Evolutionary conservation across 345 rosid species (phyloP).

Genomic region (Eutrema yunnanense): DNA sequence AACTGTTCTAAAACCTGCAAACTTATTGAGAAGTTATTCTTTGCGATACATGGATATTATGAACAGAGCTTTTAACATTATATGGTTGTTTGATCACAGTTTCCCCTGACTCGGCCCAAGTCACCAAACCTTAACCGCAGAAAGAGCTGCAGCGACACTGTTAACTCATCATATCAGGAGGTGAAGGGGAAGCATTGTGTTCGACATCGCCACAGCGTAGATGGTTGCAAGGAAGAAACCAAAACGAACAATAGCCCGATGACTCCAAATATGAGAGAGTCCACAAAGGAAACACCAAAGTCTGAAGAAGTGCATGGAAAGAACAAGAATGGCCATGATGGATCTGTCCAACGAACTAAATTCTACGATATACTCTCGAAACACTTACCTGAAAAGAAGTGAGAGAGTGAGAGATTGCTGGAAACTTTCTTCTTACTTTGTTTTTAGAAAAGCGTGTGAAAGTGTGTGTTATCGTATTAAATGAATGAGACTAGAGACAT

Average conservation of each 20-base stretch:
- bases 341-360: neutral
- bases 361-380: no score
- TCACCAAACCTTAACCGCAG: conserved; percentile 68
- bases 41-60: neutral
- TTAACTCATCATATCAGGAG: conserved; percentile 34
- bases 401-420: no score
- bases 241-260: neutral
- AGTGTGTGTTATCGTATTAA: no score
- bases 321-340: conserved; percentile 9
- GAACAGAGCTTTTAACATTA: neutral
- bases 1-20: neutral
- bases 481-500: no score
- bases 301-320: neutral
- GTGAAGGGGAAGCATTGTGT: conserved; percentile 53
- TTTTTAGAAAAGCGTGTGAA: no score
- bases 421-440: no score
- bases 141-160: conserved; percentile 83
- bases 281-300: conserved; percentile 15
- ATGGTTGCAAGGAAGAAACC: conserved; percentile 38
- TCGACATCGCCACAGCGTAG: conserved; percentile 65
- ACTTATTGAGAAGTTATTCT: neutral
- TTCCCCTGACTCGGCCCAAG: conserved; percentile 78
- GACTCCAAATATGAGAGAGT: conserved; percentile 21
- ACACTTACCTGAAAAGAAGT: no score
- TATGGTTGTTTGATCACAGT: conserved; percentile 33